phyloP scores from a whole-genome alignment of 176 grass and related monocot species.

The Typha latifolia region DNA sequence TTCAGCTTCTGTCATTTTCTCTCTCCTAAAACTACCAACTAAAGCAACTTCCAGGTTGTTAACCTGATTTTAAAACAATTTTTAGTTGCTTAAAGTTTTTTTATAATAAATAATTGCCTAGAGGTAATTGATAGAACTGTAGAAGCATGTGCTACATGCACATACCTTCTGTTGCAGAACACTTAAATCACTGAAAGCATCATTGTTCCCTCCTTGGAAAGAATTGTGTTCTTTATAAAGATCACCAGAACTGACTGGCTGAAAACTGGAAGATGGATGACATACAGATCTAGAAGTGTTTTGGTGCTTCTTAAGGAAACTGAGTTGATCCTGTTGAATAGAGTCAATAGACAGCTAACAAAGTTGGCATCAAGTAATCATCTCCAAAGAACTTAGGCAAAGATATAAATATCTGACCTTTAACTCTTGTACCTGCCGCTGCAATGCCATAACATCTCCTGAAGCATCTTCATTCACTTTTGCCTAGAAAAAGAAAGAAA shows the following conservation, averaged over 20 bases:
- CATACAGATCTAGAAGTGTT: conserved; percentile 23
- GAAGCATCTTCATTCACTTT: conserved; percentile 91
- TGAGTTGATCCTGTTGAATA: conserved; percentile 59
- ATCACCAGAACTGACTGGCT: conserved; percentile 36
- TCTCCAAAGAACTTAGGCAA: conserved; percentile 4
- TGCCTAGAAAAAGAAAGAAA: conserved; percentile 47
- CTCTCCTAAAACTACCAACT: conserved; percentile 71
- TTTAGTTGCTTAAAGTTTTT: conserved; percentile 3
- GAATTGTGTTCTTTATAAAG: conserved; percentile 27
- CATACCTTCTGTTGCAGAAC: conserved; percentile 54
- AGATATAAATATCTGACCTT: conserved; percentile 40
- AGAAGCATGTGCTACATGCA: neutral
- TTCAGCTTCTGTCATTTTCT: conserved; percentile 53
- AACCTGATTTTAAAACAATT: conserved; percentile 36
- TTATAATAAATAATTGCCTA: neutral
- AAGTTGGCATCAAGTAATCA: conserved; percentile 2
- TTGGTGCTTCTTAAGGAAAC: conserved; percentile 50
- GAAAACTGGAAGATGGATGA: conserved; percentile 27
- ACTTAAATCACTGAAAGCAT: conserved; percentile 32
- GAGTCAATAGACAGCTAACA: neutral
- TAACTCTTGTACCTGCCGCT: conserved; percentile 72
- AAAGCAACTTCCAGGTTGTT: conserved; percentile 62
- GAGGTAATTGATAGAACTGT: neutral
- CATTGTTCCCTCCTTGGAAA: conserved; percentile 27
- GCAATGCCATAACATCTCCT: conserved; percentile 77